Base-by-base conservation (phyloP, 495 filamentous ascomycete genomes). In the Xylaria telfairii region DNA sequence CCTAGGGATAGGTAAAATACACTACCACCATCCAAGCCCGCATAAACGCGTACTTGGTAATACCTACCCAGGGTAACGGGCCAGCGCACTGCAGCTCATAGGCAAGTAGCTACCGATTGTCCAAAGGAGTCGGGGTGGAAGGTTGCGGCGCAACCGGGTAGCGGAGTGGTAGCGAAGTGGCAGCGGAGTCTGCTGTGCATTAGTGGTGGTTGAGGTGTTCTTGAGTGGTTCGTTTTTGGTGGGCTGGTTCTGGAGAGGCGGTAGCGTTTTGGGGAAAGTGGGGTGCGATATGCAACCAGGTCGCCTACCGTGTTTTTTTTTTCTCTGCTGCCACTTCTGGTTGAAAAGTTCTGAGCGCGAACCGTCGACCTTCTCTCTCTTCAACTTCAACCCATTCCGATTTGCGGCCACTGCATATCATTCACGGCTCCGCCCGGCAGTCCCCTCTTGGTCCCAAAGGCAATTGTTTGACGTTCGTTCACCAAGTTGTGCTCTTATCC, bases 291-390 rank as follows among this genome's bases (percentile, higher is more conserved):
- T 28, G 56, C 32, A 56, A 47, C 34, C 53, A 10, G 47, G 46
- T 49, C 65, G 49, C 66, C 37, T 42, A 72, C 66, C 63, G 71
- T 73, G 73, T 73, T 74, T 76, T 73, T 75, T 75, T 66, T 74
- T 72, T 62, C 73, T 8, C 56, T 59, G 32, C 60, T 67, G 39
- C 46, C 42, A 37, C 59, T 21, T 41, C 47, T 75, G 66, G 72
- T 72, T 61, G 70, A 68, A 72, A 71, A 54, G 51, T 71, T 72
- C 54, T 68, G 71, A 71, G 69, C 68, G 68, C 68, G 69, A 73
- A 72, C 68, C 75, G 79, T 78, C 64, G 63, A 21, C 28, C n/a
- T 0, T 8, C 24, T 59, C 39, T 59, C 32, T 57, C 46, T 64
- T 56, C 68, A 46, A n/a, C 68, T 60, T 39, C 68, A 66, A 28